These are phyloP conservation scores for Tilletia walkeri DNA, from an alignment of 1,284 basidiomycete genomes.

Conservation along the genomic window DNA sequence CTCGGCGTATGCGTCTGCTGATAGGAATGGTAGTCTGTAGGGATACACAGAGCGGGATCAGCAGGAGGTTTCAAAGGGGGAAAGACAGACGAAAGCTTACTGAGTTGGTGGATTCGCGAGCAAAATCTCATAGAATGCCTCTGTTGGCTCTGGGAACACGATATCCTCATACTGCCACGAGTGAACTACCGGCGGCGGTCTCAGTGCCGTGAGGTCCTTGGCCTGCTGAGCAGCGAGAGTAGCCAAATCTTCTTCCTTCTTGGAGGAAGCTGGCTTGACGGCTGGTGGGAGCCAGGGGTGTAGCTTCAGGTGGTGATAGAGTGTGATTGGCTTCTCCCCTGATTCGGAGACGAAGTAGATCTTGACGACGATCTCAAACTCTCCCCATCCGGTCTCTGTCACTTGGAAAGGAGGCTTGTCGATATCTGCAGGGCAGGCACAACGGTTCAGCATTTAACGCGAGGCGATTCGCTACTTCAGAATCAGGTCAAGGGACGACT, in stretches of 20 bases:
- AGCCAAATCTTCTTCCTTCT: conserved; percentile 14
- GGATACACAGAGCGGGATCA: conserved; percentile 63
- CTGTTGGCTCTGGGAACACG: conserved; percentile 90
- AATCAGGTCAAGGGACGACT: conserved; percentile 48
- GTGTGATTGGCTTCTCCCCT: conserved; percentile 80
- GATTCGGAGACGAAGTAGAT: conserved; percentile 89
- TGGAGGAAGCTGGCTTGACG: conserved; percentile 23
- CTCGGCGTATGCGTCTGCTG: conserved; percentile 45
- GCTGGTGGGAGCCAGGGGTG: conserved; percentile 75
- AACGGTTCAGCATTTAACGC: neutral
- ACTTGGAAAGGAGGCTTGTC: conserved; percentile 93
- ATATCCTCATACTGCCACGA: conserved; percentile 99
- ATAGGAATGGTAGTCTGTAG: conserved; percentile 31
- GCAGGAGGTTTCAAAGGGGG: neutral
- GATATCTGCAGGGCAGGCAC: conserved; percentile 63
- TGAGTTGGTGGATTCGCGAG: conserved; percentile 79
- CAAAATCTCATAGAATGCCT: conserved; percentile 80
- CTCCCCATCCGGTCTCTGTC: conserved; percentile 98
- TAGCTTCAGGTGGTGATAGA: conserved; percentile 91
- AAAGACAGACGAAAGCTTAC: conserved; percentile 53
- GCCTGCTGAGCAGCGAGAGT: conserved; percentile 18
- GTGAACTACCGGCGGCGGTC: conserved; percentile 60
- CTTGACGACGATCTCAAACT: conserved; percentile 93
- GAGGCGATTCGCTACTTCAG: neutral
- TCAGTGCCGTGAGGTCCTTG: neutral